These are phyloP conservation scores for Pichia sp. DNA, from an alignment of 1,139 yeast species.

Conservation along the genomic window DNA sequence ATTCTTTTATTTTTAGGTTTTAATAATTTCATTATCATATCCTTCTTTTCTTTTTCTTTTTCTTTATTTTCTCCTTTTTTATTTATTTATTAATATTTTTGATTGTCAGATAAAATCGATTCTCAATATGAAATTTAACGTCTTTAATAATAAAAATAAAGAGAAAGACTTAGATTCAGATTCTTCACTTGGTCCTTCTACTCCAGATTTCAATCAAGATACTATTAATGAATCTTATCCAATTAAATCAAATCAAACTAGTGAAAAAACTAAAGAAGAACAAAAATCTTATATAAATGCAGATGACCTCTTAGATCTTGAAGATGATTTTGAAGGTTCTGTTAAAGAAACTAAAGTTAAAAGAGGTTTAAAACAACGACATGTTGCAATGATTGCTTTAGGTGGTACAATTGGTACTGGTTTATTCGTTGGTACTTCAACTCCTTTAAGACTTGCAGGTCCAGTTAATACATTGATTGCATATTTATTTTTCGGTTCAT, in stretches of 20 bases:
- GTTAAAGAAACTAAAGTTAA: conserved; percentile 19
- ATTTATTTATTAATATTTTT: too few species aligned
- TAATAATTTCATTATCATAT: too few species aligned
- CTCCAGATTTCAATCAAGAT: too few species aligned
- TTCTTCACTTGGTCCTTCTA: too few species aligned
- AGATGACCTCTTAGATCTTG: conserved; percentile 8
- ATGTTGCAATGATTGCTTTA: conserved; percentile 59
- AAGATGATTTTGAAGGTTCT: conserved; percentile 14
- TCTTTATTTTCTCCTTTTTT: background rate
- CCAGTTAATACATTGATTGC: conserved; percentile 64
- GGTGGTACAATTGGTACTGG: conserved; percentile 78
- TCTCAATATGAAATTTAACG: too few species aligned
- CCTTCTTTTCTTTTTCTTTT: background rate
- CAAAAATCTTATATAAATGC: background rate
- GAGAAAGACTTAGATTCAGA: too few species aligned
- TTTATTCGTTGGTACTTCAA: conserved; percentile 52
- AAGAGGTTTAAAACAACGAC: conserved; percentile 52
- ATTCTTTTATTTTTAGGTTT: too few species aligned
- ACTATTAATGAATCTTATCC: background rate
- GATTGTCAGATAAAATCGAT: too few species aligned
- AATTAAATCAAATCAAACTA: background rate
- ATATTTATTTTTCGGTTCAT: conserved; percentile 57
- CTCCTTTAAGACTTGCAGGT: conserved; percentile 49
- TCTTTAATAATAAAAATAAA: too few species aligned
- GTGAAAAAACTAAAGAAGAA: conserved; percentile 5